phyloP scores from a whole-genome alignment of 2,329 filamentous ascomycete species.

The Alternaria incomplexa region DNA sequence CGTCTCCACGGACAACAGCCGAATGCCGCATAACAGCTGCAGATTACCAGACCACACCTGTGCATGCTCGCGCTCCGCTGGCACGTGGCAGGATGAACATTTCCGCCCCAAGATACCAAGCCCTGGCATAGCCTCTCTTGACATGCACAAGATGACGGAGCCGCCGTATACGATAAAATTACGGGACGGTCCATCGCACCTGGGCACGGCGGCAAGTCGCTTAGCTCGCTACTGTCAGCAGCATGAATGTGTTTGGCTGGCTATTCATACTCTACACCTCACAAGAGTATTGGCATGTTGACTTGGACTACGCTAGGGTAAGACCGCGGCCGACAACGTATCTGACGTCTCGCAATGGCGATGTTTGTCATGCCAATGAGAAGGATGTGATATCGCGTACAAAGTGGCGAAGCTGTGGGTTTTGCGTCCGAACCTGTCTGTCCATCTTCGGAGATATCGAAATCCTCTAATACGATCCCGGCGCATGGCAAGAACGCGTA shows the following conservation, averaged over 20 bases:
- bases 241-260: background rate
- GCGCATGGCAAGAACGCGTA: no score
- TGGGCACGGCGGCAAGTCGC: background rate
- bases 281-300: background rate
- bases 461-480: no score
- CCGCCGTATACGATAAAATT: background rate
- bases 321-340: background rate
- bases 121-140: background rate
- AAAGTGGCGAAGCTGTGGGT: background rate
- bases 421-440: accelerated
- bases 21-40: background rate
- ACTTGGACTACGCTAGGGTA: background rate
- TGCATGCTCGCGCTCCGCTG: background rate
- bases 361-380: background rate
- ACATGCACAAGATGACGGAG: background rate
- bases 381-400: background rate
- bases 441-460: background rate
- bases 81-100: background rate
- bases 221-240: background rate
- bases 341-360: background rate
- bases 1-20: background rate
- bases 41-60: background rate
- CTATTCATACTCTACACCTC: background rate
- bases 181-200: background rate
- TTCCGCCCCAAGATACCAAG: slow-evolving; percentile 1